Evolutionary conservation across 805 yeast genomes (phyloP), one percentile per base, ranked within the genome.

Genomic region (Alloascoidea africana): DNA sequence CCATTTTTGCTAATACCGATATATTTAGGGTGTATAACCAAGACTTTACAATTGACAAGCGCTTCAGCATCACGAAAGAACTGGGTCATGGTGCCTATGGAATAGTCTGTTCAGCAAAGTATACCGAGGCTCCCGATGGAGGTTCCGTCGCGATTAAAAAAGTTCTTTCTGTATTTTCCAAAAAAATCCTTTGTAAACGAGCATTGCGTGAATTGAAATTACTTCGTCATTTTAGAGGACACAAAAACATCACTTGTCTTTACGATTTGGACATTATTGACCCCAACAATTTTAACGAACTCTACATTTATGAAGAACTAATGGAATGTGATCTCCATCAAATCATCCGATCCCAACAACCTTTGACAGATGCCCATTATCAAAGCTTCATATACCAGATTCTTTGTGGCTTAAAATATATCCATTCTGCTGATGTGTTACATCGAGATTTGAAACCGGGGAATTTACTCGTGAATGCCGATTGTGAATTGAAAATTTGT

Each of bases 311-410:
- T 52, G 98, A 91, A 57, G 98, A 89, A 58, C 65, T 89, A 49
- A 91, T 91, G 97, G 97, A 89, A 56, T 89, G 97, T 59, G 98
- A 91, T 57, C 79, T 91, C 85, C 96, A 89, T 58, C 97, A 89
- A 57, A 91, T 91, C 50, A 89, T 91, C 44, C 70, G 94, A 47
- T 82, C 95, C 6, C 89, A 87, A 15, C 97, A 91, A 56, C 82
- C 94, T 0, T 65, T 91, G 46, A 84, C 96, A 1, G 97, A 91
- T 54, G 84, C 87, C 19, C 98, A 91, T 56, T 87, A 83, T 57
- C 98, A 91, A 60, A 76, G 84, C 44, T 91, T 91, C 51, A 70
- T 84, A 14, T 91, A 91, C 55, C 97, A 89, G 60, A 81, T 83
- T 18, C 64, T 89, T 41, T 86, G 96, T 49, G 98, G 96, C 4